These are phyloP conservation scores for Fagopyrum tataricum DNA, from an alignment of 148 eudicot genomes.

Conservation along the genomic window DNA sequence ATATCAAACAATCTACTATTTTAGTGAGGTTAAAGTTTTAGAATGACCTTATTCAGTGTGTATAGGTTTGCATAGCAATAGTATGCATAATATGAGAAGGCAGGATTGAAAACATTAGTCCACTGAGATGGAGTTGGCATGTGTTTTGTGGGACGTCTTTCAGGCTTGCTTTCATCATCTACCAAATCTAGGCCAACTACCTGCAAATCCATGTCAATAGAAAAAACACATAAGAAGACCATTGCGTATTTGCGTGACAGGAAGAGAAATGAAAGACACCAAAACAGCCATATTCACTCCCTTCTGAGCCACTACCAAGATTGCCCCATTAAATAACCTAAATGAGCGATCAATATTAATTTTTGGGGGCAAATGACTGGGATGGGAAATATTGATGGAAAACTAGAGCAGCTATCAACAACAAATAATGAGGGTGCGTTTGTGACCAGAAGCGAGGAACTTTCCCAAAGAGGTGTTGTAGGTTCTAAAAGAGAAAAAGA, in stretches of 20 bases:
- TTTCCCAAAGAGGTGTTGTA: not conserved
- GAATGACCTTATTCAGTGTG: slow-evolving; percentile 79
- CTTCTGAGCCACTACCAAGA: not conserved
- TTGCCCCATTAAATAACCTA: not conserved
- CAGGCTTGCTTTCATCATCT: slow-evolving; percentile 98
- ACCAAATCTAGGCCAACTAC: slow-evolving; percentile 97
- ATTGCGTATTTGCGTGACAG: not conserved
- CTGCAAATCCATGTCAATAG: slow-evolving; percentile 26
- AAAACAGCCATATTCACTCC: not conserved
- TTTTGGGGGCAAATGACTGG: not conserved
- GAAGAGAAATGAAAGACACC: not conserved
- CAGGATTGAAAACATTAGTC: slow-evolving; percentile 96
- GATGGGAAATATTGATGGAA: not conserved
- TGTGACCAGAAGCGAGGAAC: not conserved
- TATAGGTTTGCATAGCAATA: slow-evolving; percentile 98
- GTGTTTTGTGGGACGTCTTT: slow-evolving; percentile 97
- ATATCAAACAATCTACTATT: not conserved
- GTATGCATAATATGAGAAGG: slow-evolving; percentile 82
- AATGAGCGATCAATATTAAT: not conserved
- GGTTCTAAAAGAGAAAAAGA: no score
- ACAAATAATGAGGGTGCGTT: not conserved
- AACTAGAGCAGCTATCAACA: not conserved
- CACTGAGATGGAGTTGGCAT: slow-evolving; percentile 97
- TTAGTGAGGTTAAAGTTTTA: not conserved
- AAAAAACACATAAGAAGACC: not conserved